Base-by-base conservation (phyloP, 805 yeast genomes). In the Monosporozyma servazzii region DNA sequence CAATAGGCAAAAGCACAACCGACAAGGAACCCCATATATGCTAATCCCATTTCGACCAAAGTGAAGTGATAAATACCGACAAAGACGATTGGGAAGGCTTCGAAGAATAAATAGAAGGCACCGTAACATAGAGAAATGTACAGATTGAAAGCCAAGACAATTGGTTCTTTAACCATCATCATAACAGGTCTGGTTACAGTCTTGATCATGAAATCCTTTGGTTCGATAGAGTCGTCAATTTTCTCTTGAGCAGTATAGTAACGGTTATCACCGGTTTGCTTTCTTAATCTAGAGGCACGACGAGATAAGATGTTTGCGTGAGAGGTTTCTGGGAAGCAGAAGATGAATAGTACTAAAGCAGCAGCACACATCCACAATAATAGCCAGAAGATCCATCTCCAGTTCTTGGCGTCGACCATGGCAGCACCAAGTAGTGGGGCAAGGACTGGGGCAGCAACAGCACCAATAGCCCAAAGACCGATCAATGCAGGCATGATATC, bases 301-400 rank as follows among this genome's bases (percentile, higher is more conserved):
- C 78, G 68, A 50, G 70, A 64, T 18, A 78, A 59, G 17, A 79
- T 63, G 17, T 77, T 73, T 48, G 65, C 68, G 5, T 62, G 68
- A 45, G 70, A 73, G 7, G 81, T 75, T 60, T 79, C 82, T 3
- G 82, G 81, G 44, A 77, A 69, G 41, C 72, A 61, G 51, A 69
- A 71, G 2, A 63, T 47, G 54, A 76, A 64, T 2, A 72, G 8
- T 0, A 75, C 18, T 9, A 73, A 60, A 3, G 68, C 52, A 8
- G 62, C 59, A 8, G 48, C 52, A 10, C 36, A 46, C 27, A 52
- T 37, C 53, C 74, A 72, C 50, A 71, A 55, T 58, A 76, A 51
- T 48, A 75, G 67, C 83, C 84, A 79, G 59, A 78, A 77, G 7
- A 75, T 64, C 75, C 76, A 78, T 58, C 80, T 72, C 80, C 81